Base-by-base conservation (phyloP, 345 rosid genomes). In the Brassica juncea region DNA sequence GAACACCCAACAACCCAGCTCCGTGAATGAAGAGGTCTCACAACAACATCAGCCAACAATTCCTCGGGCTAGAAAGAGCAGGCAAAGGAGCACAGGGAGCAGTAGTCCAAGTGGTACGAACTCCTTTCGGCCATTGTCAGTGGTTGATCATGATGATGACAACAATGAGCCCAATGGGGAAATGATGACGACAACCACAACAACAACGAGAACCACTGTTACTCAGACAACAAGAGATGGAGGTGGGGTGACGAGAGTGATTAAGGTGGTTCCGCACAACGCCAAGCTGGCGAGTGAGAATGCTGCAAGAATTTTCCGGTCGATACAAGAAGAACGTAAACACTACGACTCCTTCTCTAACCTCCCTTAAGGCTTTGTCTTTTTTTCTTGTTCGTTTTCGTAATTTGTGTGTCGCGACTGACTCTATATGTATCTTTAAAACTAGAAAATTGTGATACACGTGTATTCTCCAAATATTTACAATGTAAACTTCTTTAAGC, bases 321-420 rank as follows among this genome's bases (percentile, higher is more conserved):
- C 94, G 0, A 94, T 94, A 85, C 99, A 94, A 82, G 87, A 87
- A 81, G 97, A 89, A 83, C 90, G 98, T 82, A 85, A 87, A 82
- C 89, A 82, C 34, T 62, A 74, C 11, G 87, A 83, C 47, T 80
- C 75, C 4, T 61, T 31, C 27, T 35, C 68, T 5, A 68, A 74
- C 14, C 44, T n/a, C 62, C n/a, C 54, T 42, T 32, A 71, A 60
- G 10, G 42, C 54, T 4, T 12, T 35, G 15, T 47, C 55, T 30
- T 15, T 49, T 21, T 28, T 42, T 42, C 5, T 9, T 21, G 11
- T 49, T 25, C 15, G 5, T 27, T 30, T 60, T 64, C 1, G 37
- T 66, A 68, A 7, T 39, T 16, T 78, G 72, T 71, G 25, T 70
- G 9, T 71, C 25, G 55, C 19, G 10, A 61, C 68, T 68, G 8